Conservation (phyloP, 2,329 filamentous ascomycete genomes). For the Pyrenophora tritici-repentis region DNA sequence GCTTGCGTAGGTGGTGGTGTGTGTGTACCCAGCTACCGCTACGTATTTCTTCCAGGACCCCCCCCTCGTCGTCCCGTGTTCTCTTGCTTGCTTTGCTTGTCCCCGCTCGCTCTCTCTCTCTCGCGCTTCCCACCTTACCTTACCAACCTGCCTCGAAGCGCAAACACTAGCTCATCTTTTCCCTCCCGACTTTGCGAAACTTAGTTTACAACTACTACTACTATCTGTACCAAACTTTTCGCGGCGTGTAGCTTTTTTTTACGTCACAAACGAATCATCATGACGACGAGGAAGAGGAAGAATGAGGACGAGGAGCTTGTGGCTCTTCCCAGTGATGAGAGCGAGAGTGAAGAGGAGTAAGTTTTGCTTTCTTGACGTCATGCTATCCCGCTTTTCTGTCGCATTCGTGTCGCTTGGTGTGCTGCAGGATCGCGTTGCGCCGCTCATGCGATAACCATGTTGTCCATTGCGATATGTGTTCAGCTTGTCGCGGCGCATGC, state of each 20-base stretch:
- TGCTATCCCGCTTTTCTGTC: slow-evolving; percentile 27
- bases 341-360: slow-evolving; percentile 53
- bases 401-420: slow-evolving; percentile 23
- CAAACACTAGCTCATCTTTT: not conserved
- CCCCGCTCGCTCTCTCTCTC: slow-evolving; percentile 7
- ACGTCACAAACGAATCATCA: slow-evolving; percentile 15
- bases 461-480: slow-evolving; percentile 11
- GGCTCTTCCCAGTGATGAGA: slow-evolving; percentile 51
- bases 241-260: not conserved
- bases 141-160: not conserved
- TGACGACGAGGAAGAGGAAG: slow-evolving; percentile 54
- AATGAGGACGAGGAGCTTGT: slow-evolving; percentile 52
- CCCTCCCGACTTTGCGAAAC: slow-evolving; percentile 13
- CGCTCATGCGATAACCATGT: slow-evolving; percentile 12
- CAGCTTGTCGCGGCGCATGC: slow-evolving; percentile 25
- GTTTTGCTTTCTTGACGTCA: slow-evolving; percentile 47
- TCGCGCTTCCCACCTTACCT: slow-evolving; percentile 11
- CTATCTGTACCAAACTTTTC: slow-evolving; percentile 11
- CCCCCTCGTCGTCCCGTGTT: slow-evolving; percentile 16
- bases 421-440: slow-evolving; percentile 29
- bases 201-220: not conserved
- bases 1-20: slow-evolving; percentile 19
- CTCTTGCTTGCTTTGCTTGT: not conserved
- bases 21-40: slow-evolving; percentile 6
- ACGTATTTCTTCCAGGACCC: slow-evolving; percentile 33